Percentiles rank a stretch among this genome's conserved stretches.
Conservation (phyloP, 768 basidiomycete genomes). For the Leccinum arenicola region DNA sequence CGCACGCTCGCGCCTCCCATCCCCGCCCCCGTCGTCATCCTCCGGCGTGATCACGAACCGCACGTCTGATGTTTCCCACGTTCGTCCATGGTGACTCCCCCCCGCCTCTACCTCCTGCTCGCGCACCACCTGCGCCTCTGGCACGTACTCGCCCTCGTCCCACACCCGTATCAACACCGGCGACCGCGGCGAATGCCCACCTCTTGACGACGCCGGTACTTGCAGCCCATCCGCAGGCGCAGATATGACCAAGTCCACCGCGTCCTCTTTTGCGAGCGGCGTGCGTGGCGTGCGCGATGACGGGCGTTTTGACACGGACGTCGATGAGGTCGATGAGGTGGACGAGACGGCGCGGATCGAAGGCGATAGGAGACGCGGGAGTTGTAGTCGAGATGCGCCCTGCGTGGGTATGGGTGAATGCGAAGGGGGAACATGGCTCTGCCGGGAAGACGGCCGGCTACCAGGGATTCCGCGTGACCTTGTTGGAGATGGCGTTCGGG, state of each 20-base stretch:
- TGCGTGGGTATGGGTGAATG: constrained; percentile 7
- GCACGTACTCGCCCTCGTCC: constrained; percentile 9
- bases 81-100: neutral
- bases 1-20: neutral
- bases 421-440: neutral
- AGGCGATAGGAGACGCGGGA: constrained; percentile 12
- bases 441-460: constrained; percentile 10
- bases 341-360: neutral
- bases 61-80: neutral
- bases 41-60: constrained; percentile 7
- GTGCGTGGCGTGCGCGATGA: neutral
- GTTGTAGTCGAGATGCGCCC: constrained; percentile 6
- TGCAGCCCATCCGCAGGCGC: constrained; percentile 13
- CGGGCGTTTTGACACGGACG: neutral
- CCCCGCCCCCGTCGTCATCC: neutral
- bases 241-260: constrained; percentile 80
- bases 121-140: neutral
- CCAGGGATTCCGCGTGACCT: constrained; percentile 6
- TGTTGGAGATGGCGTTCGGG: constrained; percentile 13
- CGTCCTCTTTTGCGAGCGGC: constrained; percentile 49
- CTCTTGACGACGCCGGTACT: constrained; percentile 16
- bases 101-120: neutral
- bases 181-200: constrained; percentile 15
- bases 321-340: neutral
- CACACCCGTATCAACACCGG: constrained; percentile 27